Percentiles rank a stretch among this genome's conserved stretches.
phyloP scores from a whole-genome alignment of 768 basidiomycete genomes.

The Auricularia cornea region DNA sequence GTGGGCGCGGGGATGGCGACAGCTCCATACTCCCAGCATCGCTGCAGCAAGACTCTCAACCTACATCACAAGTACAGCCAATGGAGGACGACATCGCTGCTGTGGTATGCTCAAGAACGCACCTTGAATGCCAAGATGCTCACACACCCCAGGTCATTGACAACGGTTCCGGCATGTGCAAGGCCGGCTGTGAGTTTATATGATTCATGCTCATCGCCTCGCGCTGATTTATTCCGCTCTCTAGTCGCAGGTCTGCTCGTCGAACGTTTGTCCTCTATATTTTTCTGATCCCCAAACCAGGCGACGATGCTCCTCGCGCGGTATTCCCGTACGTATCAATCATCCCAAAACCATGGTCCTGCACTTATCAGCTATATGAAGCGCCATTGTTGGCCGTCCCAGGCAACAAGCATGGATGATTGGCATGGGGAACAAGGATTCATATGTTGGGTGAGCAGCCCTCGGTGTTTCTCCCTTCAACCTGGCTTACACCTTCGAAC shows the following conservation, averaged over 20 bases:
- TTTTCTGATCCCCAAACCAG: constrained; percentile 18
- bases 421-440: constrained; percentile 72
- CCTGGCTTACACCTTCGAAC: background rate
- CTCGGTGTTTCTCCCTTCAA: too few species aligned
- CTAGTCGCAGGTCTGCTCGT: constrained; percentile 18
- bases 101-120: constrained; percentile 19
- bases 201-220: background rate
- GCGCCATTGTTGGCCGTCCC: constrained; percentile 64
- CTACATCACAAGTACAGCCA: too few species aligned
- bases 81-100: constrained; percentile 27
- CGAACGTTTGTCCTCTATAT: too few species aligned
- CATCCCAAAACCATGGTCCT: too few species aligned
- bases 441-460: constrained; percentile 50
- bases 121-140: background rate
- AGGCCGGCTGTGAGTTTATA: constrained; percentile 31
- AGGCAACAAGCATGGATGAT: constrained; percentile 72
- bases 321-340: constrained; percentile 36
- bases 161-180: constrained; percentile 44
- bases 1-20: too few species aligned
- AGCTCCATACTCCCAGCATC: too few species aligned
- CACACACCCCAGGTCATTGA: constrained; percentile 2
- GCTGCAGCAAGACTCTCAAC: too few species aligned
- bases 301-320: constrained; percentile 45
- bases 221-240: too few species aligned
- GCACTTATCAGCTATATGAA: constrained; percentile 7